phyloP scores from a whole-genome alignment of 805 yeast species.

The Candida hungchunana region DNA sequence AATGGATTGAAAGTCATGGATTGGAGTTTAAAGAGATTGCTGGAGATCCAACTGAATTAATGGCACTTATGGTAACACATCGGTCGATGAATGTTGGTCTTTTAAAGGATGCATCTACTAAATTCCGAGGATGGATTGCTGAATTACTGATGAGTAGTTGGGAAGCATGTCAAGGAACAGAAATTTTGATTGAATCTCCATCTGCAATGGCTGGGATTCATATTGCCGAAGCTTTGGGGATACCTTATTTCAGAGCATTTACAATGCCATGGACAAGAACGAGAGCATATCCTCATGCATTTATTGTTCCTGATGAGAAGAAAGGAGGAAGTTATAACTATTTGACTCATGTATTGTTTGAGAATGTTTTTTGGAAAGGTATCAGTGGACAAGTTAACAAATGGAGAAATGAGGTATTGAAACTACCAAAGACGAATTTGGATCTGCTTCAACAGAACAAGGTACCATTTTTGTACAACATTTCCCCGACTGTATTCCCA shows the following conservation, averaged over 20 bases:
- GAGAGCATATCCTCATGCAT: constrained; percentile 94
- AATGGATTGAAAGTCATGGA: constrained; percentile 67
- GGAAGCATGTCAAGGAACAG: constrained; percentile 80
- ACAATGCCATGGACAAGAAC: constrained; percentile 99
- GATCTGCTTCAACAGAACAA: constrained; percentile 68
- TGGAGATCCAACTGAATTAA: constrained; percentile 88
- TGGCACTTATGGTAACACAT: constrained; percentile 89
- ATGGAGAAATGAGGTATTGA: constrained; percentile 74
- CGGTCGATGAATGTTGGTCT: constrained; percentile 83
- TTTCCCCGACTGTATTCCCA: constrained; percentile 84
- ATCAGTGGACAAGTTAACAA: constrained; percentile 79
- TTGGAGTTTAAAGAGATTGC: constrained; percentile 73
- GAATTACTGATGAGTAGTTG: constrained; percentile 72
- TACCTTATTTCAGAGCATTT: constrained; percentile 91
- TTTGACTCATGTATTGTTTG: constrained; percentile 89
- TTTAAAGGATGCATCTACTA: constrained; percentile 73
- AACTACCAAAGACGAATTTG: constrained; percentile 64
- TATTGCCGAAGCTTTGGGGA: constrained; percentile 85
- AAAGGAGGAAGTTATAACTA: constrained; percentile 91
- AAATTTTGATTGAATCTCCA: constrained; percentile 89
- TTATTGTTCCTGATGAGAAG: constrained; percentile 89
- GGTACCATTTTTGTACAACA: constrained; percentile 84
- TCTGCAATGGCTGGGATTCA: constrained; percentile 95
- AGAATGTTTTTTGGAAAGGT: constrained; percentile 91
- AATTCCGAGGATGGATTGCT: constrained; percentile 78